phyloP scores from a whole-genome alignment of 305 asterid species.

The Coffea humblotiana region DNA sequence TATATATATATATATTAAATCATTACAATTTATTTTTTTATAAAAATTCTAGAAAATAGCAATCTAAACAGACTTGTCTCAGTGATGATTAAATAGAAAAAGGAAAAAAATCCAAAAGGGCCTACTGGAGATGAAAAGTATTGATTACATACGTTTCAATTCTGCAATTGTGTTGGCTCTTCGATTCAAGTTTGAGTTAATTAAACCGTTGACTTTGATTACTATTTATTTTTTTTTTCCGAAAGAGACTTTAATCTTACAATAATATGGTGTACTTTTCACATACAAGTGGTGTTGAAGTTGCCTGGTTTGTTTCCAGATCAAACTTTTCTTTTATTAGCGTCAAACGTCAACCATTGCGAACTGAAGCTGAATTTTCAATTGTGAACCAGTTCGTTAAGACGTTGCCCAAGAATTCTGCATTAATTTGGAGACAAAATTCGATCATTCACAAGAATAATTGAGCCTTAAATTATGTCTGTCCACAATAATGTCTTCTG shows the following conservation, averaged over 20 bases:
- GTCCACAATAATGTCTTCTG: background rate
- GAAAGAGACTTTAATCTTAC: background rate
- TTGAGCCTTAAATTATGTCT: background rate
- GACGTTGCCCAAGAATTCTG: background rate
- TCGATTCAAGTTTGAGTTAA: background rate
- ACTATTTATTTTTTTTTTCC: background rate
- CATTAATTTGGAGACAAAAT: background rate
- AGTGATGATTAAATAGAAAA: no score
- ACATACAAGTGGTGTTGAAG: background rate
- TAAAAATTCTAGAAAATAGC: no score
- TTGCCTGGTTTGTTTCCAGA: background rate
- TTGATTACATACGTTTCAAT: background rate
- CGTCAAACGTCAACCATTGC: constrained; percentile 1
- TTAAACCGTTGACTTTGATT: background rate
- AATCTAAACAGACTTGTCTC: no score
- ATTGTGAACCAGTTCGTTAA: background rate
- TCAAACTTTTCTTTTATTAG: background rate
- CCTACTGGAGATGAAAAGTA: no score
- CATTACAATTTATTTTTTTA: no score
- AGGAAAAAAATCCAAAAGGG: no score
- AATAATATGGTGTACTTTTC: background rate
- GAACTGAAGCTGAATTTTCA: background rate
- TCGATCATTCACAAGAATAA: background rate
- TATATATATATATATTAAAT: no score
- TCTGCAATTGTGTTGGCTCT: background rate